phyloP scores from a whole-genome alignment of 148 eudicot genomes.

The Chenopodium berlandieri region DNA sequence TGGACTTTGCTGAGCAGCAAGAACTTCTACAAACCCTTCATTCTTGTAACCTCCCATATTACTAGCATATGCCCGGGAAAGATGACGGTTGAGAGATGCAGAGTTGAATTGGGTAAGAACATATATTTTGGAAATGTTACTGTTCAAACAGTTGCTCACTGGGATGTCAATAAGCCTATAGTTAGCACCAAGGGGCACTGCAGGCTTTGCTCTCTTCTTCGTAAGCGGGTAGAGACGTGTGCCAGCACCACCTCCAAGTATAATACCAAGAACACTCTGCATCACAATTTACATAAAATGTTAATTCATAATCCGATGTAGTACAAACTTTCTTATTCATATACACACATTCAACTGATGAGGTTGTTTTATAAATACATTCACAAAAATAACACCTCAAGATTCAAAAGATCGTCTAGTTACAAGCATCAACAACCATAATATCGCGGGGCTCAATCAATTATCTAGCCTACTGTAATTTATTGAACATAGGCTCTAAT shows the following conservation, averaged over 20 bases:
- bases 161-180: slow-evolving; percentile 92
- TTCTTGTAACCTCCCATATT: slow-evolving; percentile 92
- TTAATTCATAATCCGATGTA: neutral
- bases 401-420: neutral
- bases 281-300: neutral
- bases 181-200: slow-evolving; percentile 90
- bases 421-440: no score
- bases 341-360: neutral
- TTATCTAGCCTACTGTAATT: no score
- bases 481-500: no score
- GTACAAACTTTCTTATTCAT: no score
- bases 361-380: no score
- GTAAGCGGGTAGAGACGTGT: slow-evolving; percentile 93
- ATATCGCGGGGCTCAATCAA: no score
- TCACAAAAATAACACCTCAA: neutral
- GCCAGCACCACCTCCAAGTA: slow-evolving; percentile 99
- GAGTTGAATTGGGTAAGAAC: slow-evolving; percentile 95
- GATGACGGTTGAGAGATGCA: slow-evolving; percentile 91
- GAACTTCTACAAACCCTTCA: slow-evolving; percentile 97
- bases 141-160: slow-evolving; percentile 92
- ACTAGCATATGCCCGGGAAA: slow-evolving; percentile 85
- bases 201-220: slow-evolving; percentile 94
- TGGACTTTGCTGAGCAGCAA: slow-evolving; percentile 99
- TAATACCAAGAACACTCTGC: slow-evolving; percentile 96
- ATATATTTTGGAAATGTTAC: slow-evolving; percentile 81